Conservation (phyloP, 2,329 filamentous ascomycete species). For the Colletotrichum scovillei region DNA sequence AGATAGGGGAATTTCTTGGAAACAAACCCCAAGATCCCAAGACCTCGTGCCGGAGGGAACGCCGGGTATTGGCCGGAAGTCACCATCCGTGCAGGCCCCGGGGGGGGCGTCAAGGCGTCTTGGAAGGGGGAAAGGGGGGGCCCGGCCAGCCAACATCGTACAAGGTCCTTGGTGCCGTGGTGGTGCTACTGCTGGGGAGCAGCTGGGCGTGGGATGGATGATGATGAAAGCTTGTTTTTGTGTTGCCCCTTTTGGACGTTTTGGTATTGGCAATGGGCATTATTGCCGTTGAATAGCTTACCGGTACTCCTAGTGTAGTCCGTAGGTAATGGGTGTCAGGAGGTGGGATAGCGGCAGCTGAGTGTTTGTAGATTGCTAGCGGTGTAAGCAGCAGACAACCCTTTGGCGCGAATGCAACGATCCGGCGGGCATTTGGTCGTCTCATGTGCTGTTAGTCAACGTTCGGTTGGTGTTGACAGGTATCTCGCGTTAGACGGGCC, state of each 20-base stretch:
- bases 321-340: conserved; percentile 12
- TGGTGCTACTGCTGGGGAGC: background rate
- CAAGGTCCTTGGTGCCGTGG: conserved; percentile 4
- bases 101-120: background rate
- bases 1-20: background rate
- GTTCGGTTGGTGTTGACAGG: background rate
- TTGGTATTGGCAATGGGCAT: background rate
- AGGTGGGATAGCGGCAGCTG: background rate
- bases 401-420: background rate
- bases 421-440: background rate
- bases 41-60: conserved; percentile 27
- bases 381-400: background rate
- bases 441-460: conserved; percentile 5
- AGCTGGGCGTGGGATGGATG: conserved; percentile 1
- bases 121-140: background rate
- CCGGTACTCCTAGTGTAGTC: too few species aligned
- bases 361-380: background rate
- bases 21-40: background rate
- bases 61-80: conserved; percentile 27
- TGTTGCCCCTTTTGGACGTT: background rate
- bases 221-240: conserved; percentile 33
- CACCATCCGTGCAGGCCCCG: background rate
- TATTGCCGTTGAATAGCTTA: background rate
- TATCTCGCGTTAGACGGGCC: conserved; percentile 7
- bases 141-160: background rate